phyloP scores from a whole-genome alignment of 148 eudicot species.

The Rhododendron ferrugineum region DNA sequence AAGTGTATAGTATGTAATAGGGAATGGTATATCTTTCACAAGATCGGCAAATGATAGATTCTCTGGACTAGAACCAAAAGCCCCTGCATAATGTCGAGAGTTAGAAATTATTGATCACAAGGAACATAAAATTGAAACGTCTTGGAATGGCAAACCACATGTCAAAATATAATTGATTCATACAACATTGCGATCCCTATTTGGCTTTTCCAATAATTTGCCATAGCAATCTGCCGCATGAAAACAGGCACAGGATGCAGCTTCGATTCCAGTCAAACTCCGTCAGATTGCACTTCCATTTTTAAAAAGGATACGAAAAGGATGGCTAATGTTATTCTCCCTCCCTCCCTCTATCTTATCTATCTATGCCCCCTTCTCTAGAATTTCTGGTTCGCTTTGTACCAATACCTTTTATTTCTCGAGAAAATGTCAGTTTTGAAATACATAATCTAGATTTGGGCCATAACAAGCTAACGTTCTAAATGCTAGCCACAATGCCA shows the following conservation, averaged over 20 bases:
- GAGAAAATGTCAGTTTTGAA: background rate
- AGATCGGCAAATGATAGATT: conserved; percentile 30
- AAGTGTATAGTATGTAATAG: conserved; percentile 77
- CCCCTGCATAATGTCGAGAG: conserved; percentile 32
- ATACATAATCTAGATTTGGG: background rate
- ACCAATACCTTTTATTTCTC: background rate
- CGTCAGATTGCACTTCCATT: background rate
- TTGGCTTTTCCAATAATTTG: background rate
- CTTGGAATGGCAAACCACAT: background rate
- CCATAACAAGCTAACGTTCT: background rate
- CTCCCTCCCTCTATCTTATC: background rate
- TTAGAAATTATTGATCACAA: background rate
- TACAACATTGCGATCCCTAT: background rate
- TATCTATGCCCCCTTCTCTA: background rate
- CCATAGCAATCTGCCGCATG: background rate
- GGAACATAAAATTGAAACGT: background rate
- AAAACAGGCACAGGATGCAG: background rate
- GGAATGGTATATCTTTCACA: conserved; percentile 61
- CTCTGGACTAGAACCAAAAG: conserved; percentile 22
- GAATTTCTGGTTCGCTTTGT: background rate
- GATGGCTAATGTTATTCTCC: background rate
- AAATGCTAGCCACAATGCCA: background rate
- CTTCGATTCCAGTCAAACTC: background rate
- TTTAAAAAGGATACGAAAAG: background rate
- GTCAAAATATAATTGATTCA: background rate